Percentiles rank a stretch among this genome's conserved stretches.
These are phyloP conservation scores for Exophiala alcalophila DNA, from an alignment of 2,329 filamentous ascomycete species.

Conservation along the genomic window DNA sequence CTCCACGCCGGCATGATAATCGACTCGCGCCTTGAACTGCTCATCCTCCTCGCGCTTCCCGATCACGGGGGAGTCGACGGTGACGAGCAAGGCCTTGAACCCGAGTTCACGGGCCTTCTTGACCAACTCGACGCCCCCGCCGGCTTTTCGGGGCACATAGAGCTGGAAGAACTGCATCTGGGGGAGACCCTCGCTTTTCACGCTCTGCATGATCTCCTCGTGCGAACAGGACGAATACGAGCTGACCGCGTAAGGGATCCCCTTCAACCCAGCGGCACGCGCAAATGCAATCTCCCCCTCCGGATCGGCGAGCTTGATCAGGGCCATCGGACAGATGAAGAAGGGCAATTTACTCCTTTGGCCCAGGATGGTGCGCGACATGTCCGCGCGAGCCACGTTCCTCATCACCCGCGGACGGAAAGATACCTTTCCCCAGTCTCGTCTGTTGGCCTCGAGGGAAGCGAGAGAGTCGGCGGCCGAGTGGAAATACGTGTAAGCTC, in stretches of 20 bases:
- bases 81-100: conserved; percentile 28
- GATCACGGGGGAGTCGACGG: conserved; percentile 36
- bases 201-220: conserved; percentile 32
- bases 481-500: conserved; percentile 7
- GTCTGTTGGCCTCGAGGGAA: conserved; percentile 18
- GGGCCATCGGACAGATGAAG: conserved; percentile 39
- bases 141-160: conserved; percentile 52
- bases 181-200: neutral
- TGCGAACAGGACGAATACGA: conserved; percentile 34
- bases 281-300: conserved; percentile 38
- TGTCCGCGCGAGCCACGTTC: conserved; percentile 34
- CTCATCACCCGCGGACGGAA: conserved; percentile 46
- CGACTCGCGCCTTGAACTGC: conserved; percentile 47
- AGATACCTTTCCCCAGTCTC: conserved; percentile 17
- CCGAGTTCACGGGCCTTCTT: conserved; percentile 32
- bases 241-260: conserved; percentile 37
- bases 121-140: conserved; percentile 48
- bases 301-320: conserved; percentile 35
- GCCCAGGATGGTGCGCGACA: conserved; percentile 33
- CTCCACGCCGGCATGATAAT: conserved; percentile 30
- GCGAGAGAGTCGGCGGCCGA: conserved; percentile 17
- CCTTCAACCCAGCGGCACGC: conserved; percentile 35
- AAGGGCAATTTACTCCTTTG: conserved; percentile 36
- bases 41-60: conserved; percentile 59
- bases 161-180: conserved; percentile 40